phyloP scores from a whole-genome alignment of 306 rosid species.

The Prunus fruticosa region DNA sequence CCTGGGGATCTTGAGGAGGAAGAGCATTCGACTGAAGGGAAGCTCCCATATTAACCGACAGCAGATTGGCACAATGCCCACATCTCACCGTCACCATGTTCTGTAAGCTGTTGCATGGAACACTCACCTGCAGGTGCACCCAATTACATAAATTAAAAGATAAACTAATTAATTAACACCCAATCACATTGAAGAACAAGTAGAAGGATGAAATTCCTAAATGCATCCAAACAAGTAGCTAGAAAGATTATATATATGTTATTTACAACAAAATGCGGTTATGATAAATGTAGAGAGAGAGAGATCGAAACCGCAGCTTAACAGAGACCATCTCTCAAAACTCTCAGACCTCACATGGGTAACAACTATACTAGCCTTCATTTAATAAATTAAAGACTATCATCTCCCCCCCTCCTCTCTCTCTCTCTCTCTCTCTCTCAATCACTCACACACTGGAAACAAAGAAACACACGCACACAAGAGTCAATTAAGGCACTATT shows the following conservation, averaged over 20 bases:
- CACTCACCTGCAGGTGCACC: conserved; percentile 67
- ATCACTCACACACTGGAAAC: not conserved
- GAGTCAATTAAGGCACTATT: not conserved
- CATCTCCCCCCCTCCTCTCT: too few species aligned
- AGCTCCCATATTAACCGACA: conserved; percentile 74
- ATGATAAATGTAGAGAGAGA: too few species aligned
- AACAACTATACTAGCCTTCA: conserved; percentile 27
- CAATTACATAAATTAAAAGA: not conserved
- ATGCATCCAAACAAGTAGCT: not conserved
- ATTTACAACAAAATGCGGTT: too few species aligned
- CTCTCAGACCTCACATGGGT: conserved; percentile 50
- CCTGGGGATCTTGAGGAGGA: conserved; percentile 61
- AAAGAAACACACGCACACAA: not conserved
- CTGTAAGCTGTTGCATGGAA: conserved; percentile 69
- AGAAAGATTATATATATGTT: too few species aligned
- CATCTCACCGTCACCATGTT: conserved; percentile 89
- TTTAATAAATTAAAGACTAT: conserved; percentile 16
- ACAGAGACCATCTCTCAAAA: not conserved
- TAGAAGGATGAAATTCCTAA: not conserved
- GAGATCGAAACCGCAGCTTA: too few species aligned
- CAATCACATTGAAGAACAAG: too few species aligned
- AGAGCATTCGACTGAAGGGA: conserved; percentile 44
- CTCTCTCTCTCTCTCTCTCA: not conserved
- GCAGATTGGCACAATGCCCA: conserved; percentile 89
- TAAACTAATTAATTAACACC: too few species aligned